Evolutionary conservation across 768 basidiomycete species (phyloP), one percentile per base, ranked within the genome.

Genomic region (Panus rudis): DNA sequence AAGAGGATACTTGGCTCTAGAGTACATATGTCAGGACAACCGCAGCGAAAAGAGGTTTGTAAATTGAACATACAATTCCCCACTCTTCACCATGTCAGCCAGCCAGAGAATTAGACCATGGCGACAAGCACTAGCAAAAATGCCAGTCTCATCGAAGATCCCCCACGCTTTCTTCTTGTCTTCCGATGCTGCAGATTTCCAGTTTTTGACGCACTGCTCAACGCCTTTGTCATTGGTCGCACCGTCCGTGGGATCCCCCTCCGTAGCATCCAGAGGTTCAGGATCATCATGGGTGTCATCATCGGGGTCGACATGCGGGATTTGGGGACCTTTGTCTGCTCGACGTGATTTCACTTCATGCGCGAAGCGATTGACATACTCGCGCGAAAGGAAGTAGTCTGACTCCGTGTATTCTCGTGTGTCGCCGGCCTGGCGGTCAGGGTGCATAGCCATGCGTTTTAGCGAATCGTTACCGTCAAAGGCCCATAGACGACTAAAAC

Each of bases 121-220:
- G 6, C 50, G 50, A 26, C 54, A 56, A 4, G 43, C 48, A 14
- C 48, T 41, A 0, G 63, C 56, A 45, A 72, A 72, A 7, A 68
- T 51, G 0, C 69, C 66, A 0, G 63, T 59, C 53, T 69, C 63
- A 0, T 62, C 46, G 39, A 66, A 72, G 7, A 66, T 49, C 4
- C 46, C 52, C 64, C 60, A 67, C 57, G 61, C 63, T 16, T 47
- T 53, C 46, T 63, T 67, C 25, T 51, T 46, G 2, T 51, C 48
- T 21, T 66, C 58, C 0, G 52, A 45, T 0, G 52, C 46, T 1
- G 53, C 55, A 1, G 56, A 61, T 46, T 61, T 64, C 64, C 61
- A 66, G 37, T 61, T 61, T n/a, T 62, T 45, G 1, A 56, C 55
- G 46, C 62, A 64, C 0, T 45, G 34, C 11, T 42, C 34, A 17